These are phyloP conservation scores for Epichloe amarillans DNA, from an alignment of 2,329 filamentous ascomycete species.

Conservation along the genomic window DNA sequence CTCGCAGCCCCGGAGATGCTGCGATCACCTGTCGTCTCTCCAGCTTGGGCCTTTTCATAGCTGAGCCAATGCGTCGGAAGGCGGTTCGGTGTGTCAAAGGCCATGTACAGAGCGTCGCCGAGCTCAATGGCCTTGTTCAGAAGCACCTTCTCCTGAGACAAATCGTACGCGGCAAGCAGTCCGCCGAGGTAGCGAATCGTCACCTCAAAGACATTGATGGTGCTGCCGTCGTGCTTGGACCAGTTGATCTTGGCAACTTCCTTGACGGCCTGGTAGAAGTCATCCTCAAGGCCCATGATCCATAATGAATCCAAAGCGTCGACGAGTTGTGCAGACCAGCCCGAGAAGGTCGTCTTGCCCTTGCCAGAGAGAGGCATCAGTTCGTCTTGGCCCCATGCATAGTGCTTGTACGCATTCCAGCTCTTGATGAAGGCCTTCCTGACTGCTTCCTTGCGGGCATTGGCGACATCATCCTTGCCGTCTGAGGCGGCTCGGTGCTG, in stretches of 20 bases:
- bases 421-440: constrained; percentile 28
- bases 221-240: constrained; percentile 27
- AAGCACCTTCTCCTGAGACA: constrained; percentile 32
- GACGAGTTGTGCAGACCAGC: constrained; percentile 46
- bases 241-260: constrained; percentile 41
- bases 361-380: constrained; percentile 34
- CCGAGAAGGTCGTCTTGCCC: constrained; percentile 34
- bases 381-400: constrained; percentile 46
- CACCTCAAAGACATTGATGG: constrained; percentile 49
- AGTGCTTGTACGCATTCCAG: constrained; percentile 38
- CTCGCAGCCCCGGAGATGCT: constrained; percentile 30
- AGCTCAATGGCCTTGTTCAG: constrained; percentile 38
- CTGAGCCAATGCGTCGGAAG: constrained; percentile 34
- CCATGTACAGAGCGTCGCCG: constrained; percentile 38
- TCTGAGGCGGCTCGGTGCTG: constrained; percentile 22
- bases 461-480: constrained; percentile 23
- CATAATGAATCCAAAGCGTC: constrained; percentile 46
- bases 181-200: constrained; percentile 43
- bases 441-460: constrained; percentile 24
- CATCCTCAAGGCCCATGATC: constrained; percentile 44
- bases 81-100: constrained; percentile 41
- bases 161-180: constrained; percentile 37
- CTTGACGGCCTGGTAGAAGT: constrained; percentile 38
- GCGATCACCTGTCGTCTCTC: constrained; percentile 21
- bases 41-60: constrained; percentile 28